A percentile compares a stretch with the other conserved stretches of the same genome.
Conservation (phyloP, 495 filamentous ascomycete species). For the Aspergillus conjunctus region DNA sequence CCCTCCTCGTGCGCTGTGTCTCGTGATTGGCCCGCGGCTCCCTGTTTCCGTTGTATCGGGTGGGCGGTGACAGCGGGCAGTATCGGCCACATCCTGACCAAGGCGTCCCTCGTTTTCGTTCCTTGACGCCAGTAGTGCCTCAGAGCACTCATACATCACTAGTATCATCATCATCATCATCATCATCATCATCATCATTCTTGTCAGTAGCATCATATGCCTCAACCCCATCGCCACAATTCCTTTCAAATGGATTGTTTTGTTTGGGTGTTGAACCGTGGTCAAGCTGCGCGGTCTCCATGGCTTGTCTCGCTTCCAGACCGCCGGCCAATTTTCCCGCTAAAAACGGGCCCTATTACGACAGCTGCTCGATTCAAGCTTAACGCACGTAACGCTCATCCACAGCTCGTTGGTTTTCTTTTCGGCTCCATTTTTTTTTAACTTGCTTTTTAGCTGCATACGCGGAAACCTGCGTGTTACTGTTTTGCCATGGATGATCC, state of each 20-base stretch:
- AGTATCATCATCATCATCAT: background rate
- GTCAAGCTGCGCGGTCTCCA: slow-evolving; percentile 16
- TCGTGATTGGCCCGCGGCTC: slow-evolving; percentile 15
- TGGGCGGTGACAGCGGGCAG: slow-evolving; percentile 20
- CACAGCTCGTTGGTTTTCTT: slow-evolving; percentile 5
- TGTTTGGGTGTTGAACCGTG: background rate
- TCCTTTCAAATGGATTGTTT: no score
- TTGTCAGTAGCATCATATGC: background rate
- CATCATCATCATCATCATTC: background rate
- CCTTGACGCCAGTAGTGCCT: background rate
- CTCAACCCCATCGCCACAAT: no score
- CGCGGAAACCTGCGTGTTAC: slow-evolving; percentile 9
- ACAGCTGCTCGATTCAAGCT: slow-evolving; percentile 25
- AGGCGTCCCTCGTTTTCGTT: background rate
- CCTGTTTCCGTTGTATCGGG: background rate
- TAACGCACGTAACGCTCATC: slow-evolving; percentile 12
- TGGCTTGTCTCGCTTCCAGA: slow-evolving; percentile 42
- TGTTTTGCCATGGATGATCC: slow-evolving; percentile 9
- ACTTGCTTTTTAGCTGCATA: background rate
- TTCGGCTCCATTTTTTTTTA: slow-evolving; percentile 1
- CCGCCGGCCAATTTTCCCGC: slow-evolving; percentile 27
- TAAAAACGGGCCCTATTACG: slow-evolving; percentile 23
- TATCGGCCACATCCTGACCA: slow-evolving; percentile 5
- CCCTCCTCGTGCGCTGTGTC: background rate
- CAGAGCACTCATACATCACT: no score